These are phyloP conservation scores for Halophytophthora batemanensis DNA, from an alignment of 352 stramenopile species.

Conservation along the genomic window DNA sequence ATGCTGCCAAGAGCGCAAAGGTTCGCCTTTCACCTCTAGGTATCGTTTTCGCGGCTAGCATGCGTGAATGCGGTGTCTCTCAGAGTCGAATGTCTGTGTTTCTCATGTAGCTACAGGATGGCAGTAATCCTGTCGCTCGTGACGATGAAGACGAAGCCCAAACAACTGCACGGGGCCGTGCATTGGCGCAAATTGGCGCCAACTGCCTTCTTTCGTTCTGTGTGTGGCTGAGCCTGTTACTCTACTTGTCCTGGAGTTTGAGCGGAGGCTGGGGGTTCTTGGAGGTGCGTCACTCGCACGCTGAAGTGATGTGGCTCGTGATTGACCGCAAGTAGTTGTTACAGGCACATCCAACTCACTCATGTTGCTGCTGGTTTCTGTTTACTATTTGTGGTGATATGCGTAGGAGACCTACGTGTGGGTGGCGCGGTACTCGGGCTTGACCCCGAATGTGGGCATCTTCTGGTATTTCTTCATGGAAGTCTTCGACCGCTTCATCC, in stretches of 20 bases:
- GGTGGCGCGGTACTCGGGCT: conserved; percentile 72
- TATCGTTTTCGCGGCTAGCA: background rate
- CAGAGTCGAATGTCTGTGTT: background rate
- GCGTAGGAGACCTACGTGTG: conserved; percentile 81
- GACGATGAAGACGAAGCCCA: background rate
- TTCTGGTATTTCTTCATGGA: conserved; percentile 92
- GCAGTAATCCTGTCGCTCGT: background rate
- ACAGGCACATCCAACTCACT: background rate
- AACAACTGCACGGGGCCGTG: background rate
- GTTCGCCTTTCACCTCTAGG: background rate
- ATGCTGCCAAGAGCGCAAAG: conserved; percentile 18
- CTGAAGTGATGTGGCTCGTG: no score
- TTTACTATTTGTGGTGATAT: conserved; percentile 3
- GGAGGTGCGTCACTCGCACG: conserved; percentile 24
- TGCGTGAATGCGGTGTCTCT: background rate
- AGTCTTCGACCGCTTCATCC: conserved; percentile 83
- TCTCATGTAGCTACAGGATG: background rate
- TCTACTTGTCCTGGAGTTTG: conserved; percentile 61
- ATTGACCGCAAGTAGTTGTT: background rate
- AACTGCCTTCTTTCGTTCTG: conserved; percentile 13
- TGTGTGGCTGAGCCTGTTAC: conserved; percentile 29
- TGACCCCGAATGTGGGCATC: conserved; percentile 82
- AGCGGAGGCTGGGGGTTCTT: conserved; percentile 59
- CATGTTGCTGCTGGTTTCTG: background rate
- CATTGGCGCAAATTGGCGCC: conserved; percentile 13